Evolutionary conservation across 1,139 yeast species (phyloP).

Genomic region (Magnusiomyces paraingens): DNA sequence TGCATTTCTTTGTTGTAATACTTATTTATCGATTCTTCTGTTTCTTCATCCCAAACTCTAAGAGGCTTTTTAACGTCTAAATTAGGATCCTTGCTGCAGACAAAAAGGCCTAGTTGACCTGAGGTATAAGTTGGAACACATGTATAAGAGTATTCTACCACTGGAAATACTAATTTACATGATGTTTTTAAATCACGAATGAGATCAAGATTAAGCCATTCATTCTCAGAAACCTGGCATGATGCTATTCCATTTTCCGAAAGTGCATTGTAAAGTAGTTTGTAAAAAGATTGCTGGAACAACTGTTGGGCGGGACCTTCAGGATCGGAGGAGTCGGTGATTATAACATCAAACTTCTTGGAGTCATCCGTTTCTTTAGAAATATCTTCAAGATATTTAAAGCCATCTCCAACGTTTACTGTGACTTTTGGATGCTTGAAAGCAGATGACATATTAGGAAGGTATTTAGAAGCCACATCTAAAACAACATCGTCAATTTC

Average conservation of each 20-base stretch:
- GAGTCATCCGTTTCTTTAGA: conserved; percentile 19
- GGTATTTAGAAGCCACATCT: conserved; percentile 60
- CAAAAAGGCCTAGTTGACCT: conserved; percentile 85
- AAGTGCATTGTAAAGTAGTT: conserved; percentile 61
- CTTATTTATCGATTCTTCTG: conserved; percentile 50
- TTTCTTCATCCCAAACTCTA: conserved; percentile 42
- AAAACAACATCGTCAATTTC: conserved; percentile 91
- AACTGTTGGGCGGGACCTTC: conserved; percentile 97
- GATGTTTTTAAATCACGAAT: conserved; percentile 53
- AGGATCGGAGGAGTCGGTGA: conserved; percentile 94
- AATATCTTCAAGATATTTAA: conserved; percentile 58
- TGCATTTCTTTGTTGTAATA: conserved; percentile 76
- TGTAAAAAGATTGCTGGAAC: conserved; percentile 78
- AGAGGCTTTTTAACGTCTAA: conserved; percentile 51
- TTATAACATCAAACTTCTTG: conserved; percentile 63
- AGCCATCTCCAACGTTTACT: conserved; percentile 81
- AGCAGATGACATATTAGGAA: conserved; percentile 75
- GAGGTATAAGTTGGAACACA: conserved; percentile 96
- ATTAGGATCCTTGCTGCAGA: conserved; percentile 59
- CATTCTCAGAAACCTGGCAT: conserved; percentile 87
- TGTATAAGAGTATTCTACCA: conserved; percentile 74
- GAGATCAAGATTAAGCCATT: conserved; percentile 78
- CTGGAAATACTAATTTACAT: conserved; percentile 66
- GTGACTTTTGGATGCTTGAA: conserved; percentile 66
- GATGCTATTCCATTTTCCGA: conserved; percentile 72